phyloP scores from a whole-genome alignment of 1,284 basidiomycete species.

The Rhodotorula sp. region DNA sequence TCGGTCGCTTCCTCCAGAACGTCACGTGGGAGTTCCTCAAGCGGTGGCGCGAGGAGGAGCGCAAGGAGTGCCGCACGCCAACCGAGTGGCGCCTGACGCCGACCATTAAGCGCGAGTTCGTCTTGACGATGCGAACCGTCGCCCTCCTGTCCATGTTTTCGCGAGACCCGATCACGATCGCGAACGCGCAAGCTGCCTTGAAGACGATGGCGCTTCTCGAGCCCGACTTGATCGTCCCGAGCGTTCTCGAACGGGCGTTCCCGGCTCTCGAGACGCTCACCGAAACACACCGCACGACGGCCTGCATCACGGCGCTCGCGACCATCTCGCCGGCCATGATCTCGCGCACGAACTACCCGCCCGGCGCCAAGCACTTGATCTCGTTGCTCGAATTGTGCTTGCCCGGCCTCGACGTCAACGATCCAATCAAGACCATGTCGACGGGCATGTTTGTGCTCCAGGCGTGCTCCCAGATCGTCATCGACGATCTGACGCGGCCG shows the following conservation, averaged over 20 bases:
- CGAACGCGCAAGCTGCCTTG: slow-evolving; percentile 59
- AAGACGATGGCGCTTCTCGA: slow-evolving; percentile 76
- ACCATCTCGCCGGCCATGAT: slow-evolving; percentile 75
- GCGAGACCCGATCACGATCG: slow-evolving; percentile 60
- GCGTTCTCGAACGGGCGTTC: slow-evolving; percentile 86
- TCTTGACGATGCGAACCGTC: slow-evolving; percentile 77
- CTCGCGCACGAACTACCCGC: slow-evolving; percentile 69
- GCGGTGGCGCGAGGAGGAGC: slow-evolving; percentile 79
- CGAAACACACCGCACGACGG: slow-evolving; percentile 89
- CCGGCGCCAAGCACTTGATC: slow-evolving; percentile 83
- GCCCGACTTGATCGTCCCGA: slow-evolving; percentile 84
- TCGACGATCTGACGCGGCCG: slow-evolving; percentile 68
- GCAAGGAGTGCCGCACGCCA: slow-evolving; percentile 76
- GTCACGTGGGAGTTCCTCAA: slow-evolving; percentile 80
- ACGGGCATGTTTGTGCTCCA: slow-evolving; percentile 47
- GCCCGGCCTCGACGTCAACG: slow-evolving; percentile 92
- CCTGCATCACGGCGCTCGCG: slow-evolving; percentile 83
- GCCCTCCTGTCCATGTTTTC: slow-evolving; percentile 93
- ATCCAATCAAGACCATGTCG: slow-evolving; percentile 80
- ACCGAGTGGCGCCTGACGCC: slow-evolving; percentile 71
- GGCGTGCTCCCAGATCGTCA: slow-evolving; percentile 58
- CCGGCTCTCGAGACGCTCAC: slow-evolving; percentile 88
- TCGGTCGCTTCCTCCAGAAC: slow-evolving; percentile 74
- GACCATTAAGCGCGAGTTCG: slow-evolving; percentile 77
- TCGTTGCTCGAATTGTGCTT: slow-evolving; percentile 86